Evolutionary conservation across 2,329 filamentous ascomycete genomes (phyloP), one percentile per base, ranked within the genome.

Genomic region (Aspergillus costaricaensis): DNA sequence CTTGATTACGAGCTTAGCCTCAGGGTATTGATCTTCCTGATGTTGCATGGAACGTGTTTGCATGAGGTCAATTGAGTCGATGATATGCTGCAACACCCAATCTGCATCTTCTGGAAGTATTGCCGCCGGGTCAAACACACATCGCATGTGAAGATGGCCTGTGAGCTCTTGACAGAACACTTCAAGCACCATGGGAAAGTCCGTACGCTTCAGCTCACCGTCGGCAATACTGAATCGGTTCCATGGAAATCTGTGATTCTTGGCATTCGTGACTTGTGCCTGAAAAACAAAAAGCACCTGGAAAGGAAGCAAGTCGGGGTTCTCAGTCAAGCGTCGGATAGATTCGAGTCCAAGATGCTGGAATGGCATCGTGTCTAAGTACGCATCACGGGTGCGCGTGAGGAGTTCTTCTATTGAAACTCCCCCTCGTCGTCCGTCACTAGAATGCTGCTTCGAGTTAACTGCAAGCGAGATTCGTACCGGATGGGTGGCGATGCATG

Each of bases 281-380:
- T 57, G 59, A 15, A 57, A 61, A 21, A 61, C 59, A 30, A 48
- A 61, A n/a, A 61, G 41, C 5, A 57, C 55, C 17, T 54, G 55
- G 12, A 61, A 61, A 15, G 59, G 59, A 32, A 61, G 25, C 5
- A 38, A 32, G 25, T 48, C 49, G 1, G 55, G 48, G 25, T 44
- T n/a, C 5, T 32, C 49, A 39, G 32, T 50, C 30, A 36, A 17
- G 7, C 27, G 47, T 36, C 59, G 39, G 14, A 61, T 61, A 10
- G 54, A 25, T 17, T 36, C 23, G 3, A 61, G 21, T 9, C 59
- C 59, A 21, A 57, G 3, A 32, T 57, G 50, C n/a, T 57, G 59
- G 17, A 55, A n/a, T 5, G 54, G 59, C 3, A 61, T 57, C 14
- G 59, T 50, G 17, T 58, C 44, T 36, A 52, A 7, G 17, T 56